These are phyloP conservation scores for Aaosphaeria arxii DNA, from an alignment of 2,329 filamentous ascomycete species.

Conservation along the genomic window DNA sequence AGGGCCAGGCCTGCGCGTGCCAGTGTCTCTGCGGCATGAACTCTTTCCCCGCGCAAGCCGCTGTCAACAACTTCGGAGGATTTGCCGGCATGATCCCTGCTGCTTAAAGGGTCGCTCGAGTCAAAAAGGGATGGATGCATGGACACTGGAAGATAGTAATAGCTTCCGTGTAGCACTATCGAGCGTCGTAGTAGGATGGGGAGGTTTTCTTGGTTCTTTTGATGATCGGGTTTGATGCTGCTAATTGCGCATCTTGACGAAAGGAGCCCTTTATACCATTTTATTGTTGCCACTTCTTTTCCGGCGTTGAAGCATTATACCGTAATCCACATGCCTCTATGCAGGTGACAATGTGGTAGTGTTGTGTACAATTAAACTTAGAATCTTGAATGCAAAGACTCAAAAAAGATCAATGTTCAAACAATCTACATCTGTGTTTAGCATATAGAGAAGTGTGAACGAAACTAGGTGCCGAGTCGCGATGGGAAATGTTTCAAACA, in stretches of 20 bases:
- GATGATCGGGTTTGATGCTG: slow-evolving; percentile 14
- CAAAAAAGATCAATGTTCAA: slow-evolving; percentile 11
- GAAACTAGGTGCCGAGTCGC: too few species aligned
- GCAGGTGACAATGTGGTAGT: slow-evolving; percentile 7
- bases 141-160: slow-evolving; percentile 14
- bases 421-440: too few species aligned
- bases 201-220: slow-evolving; percentile 3
- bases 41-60: slow-evolving; percentile 32
- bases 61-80: slow-evolving; percentile 35
- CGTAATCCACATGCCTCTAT: slow-evolving; percentile 23
- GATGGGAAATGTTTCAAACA: too few species aligned
- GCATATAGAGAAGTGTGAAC: too few species aligned
- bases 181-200: not conserved
- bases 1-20: slow-evolving; percentile 34
- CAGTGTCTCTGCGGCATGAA: slow-evolving; percentile 36
- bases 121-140: too few species aligned
- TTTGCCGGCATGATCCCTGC: slow-evolving; percentile 29
- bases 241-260: slow-evolving; percentile 7
- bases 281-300: slow-evolving; percentile 8
- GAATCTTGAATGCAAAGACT: slow-evolving; percentile 24
- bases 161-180: slow-evolving; percentile 12
- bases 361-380: slow-evolving; percentile 19
- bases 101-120: too few species aligned
- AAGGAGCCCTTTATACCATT: slow-evolving; percentile 22
- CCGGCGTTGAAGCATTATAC: slow-evolving; percentile 34